phyloP scores from a whole-genome alignment of 2,329 filamentous ascomycete species.

The Talaromyces islandicus region DNA sequence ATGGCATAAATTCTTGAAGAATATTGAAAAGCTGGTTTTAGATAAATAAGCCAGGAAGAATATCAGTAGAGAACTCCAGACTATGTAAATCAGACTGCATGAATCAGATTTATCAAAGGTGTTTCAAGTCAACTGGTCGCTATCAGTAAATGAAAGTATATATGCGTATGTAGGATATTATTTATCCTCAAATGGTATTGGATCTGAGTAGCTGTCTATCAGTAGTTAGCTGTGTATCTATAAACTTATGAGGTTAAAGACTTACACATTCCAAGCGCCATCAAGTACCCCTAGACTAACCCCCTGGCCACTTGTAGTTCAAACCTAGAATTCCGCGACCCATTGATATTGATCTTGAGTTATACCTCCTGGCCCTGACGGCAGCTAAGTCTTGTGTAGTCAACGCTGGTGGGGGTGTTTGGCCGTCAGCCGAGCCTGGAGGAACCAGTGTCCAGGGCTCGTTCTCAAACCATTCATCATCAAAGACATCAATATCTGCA shows the following conservation, averaged over 20 bases:
- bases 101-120: too few relatives aligned
- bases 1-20: too few relatives aligned
- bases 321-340: background rate
- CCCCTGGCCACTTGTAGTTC: background rate
- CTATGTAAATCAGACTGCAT: too few relatives aligned
- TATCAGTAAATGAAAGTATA: too few relatives aligned
- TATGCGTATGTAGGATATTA: too few relatives aligned
- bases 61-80: too few relatives aligned
- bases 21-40: too few relatives aligned
- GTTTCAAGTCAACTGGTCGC: too few relatives aligned
- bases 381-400: background rate
- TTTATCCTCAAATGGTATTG: too few relatives aligned
- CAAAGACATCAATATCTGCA: background rate
- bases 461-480: background rate
- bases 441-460: background rate
- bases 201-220: too few relatives aligned
- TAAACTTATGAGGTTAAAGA: background rate
- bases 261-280: background rate
- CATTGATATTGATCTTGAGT: background rate
- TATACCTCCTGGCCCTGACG: background rate
- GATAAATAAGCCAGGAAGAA: too few relatives aligned
- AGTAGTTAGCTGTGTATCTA: background rate
- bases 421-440: background rate
- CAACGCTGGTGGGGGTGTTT: background rate
- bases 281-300: background rate